A percentile compares a stretch with the other conserved stretches of the same genome.
Evolutionary conservation across 1,284 basidiomycete genomes (phyloP).

Genomic region (Cystobasidiaceae sp.): DNA sequence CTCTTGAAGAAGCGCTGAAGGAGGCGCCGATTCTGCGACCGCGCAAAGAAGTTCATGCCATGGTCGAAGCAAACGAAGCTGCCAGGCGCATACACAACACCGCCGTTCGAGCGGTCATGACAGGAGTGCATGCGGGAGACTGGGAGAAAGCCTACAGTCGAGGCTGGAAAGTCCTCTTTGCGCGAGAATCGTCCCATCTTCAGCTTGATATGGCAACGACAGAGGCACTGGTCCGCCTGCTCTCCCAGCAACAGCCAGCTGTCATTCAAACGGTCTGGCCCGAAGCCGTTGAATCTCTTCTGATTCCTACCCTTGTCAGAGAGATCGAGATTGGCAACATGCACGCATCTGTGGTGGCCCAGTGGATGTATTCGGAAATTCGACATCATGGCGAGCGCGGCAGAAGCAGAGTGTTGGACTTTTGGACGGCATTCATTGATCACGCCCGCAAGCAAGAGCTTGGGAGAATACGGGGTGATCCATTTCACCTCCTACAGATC

Average conservation of each 20-base stretch:
- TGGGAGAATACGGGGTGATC: neutral
- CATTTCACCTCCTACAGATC: slow-evolving; percentile 7
- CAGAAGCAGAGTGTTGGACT: neutral
- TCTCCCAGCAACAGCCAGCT: neutral
- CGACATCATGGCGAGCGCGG: neutral
- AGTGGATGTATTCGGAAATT: slow-evolving; percentile 14
- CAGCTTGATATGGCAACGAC: no score
- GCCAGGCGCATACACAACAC: neutral
- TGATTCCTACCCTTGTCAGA: neutral
- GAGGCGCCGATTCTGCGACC: no score
- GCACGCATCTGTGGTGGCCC: neutral
- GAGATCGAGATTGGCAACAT: slow-evolving; percentile 7
- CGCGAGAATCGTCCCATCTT: no score
- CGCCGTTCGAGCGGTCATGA: slow-evolving; percentile 3
- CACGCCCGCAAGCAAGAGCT: neutral
- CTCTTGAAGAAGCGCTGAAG: no score
- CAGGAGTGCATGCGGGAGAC: neutral
- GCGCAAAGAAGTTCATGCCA: no score
- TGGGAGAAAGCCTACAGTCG: slow-evolving; percentile 8
- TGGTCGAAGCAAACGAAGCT: neutral
- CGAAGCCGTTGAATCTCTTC: neutral
- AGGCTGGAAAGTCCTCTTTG: slow-evolving; percentile 15
- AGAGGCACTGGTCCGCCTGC: slow-evolving; percentile 4
- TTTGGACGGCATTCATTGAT: slow-evolving; percentile 11
- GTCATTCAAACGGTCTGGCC: neutral